phyloP scores from a whole-genome alignment of 192 early-diverging fungal species.

The Linnemannia schmuckeri region DNA sequence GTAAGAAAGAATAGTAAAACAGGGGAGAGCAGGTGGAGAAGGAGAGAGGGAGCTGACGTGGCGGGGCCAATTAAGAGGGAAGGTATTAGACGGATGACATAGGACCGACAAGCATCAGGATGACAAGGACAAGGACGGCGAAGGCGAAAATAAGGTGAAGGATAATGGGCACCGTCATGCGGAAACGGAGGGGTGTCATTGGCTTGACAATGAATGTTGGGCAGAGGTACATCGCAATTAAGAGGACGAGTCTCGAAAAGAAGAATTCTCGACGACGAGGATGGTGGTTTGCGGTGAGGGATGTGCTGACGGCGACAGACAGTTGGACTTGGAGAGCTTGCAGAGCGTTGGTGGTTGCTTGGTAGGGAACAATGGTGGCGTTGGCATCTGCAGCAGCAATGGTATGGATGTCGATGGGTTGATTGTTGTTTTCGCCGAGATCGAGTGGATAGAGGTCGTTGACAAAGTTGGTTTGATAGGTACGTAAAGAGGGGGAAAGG shows the following conservation, averaged over 20 bases:
- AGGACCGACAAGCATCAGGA: not conserved
- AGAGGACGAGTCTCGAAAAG: not conserved
- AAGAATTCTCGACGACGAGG: not conserved
- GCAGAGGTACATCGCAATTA: not conserved
- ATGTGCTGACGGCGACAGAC: too few species aligned
- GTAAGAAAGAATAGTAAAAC: not conserved
- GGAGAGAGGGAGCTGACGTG: not conserved
- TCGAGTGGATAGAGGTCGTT: too few species aligned
- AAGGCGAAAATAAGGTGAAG: not conserved
- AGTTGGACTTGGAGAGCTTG: too few species aligned
- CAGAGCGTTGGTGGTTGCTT: too few species aligned
- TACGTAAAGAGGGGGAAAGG: too few species aligned
- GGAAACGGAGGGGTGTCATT: not conserved
- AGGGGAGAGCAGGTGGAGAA: not conserved
- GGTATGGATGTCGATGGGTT: too few species aligned
- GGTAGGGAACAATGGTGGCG: too few species aligned
- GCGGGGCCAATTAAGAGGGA: not conserved
- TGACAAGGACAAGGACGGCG: not conserved
- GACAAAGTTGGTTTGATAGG: too few species aligned
- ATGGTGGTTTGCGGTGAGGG: not conserved
- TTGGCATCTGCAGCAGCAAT: too few species aligned
- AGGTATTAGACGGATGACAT: not conserved
- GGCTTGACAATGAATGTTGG: not conserved
- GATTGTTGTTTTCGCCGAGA: too few species aligned
- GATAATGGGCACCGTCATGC: not conserved